phyloP scores from a whole-genome alignment of 805 yeast species.

The Candida ficus region DNA sequence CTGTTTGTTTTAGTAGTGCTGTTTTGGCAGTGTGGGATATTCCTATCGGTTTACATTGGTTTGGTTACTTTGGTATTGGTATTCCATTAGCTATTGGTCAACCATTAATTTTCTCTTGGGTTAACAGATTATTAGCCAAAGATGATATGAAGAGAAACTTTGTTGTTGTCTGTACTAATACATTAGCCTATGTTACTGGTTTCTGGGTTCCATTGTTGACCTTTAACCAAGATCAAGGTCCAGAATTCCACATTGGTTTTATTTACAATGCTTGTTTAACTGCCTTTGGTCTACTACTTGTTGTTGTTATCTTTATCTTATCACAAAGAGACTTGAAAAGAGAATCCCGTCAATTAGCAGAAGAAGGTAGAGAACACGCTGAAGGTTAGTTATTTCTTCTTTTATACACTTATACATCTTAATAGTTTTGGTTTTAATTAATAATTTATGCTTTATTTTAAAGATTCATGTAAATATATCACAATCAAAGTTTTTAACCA shows the following conservation, averaged over 20 bases:
- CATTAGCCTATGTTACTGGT: constrained; percentile 37
- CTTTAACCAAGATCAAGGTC: constrained; percentile 34
- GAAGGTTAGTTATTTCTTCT: not conserved
- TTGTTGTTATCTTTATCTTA: not conserved
- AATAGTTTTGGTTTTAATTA: not conserved
- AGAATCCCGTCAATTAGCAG: not conserved
- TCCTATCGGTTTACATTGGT: constrained; percentile 45
- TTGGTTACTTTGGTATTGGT: constrained; percentile 42
- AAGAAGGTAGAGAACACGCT: not conserved
- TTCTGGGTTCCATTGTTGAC: constrained; percentile 38
- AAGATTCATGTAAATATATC: too few species aligned
- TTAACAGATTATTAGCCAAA: constrained; percentile 38
- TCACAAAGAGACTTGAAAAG: constrained; percentile 2
- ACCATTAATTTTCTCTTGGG: constrained; percentile 54
- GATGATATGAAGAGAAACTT: constrained; percentile 31
- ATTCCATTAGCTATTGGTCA: constrained; percentile 48
- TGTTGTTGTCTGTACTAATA: constrained; percentile 36
- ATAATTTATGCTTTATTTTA: too few species aligned
- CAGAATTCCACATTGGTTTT: constrained; percentile 34
- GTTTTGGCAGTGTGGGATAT: constrained; percentile 45
- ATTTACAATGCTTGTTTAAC: constrained; percentile 28
- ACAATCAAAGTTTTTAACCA: too few species aligned
- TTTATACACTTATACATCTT: not conserved
- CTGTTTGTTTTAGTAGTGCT: constrained; percentile 38
- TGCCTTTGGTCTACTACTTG: constrained; percentile 3